Base-by-base conservation (phyloP, 371 early-diverging fungal genomes). In the Mortierella sp. region DNA sequence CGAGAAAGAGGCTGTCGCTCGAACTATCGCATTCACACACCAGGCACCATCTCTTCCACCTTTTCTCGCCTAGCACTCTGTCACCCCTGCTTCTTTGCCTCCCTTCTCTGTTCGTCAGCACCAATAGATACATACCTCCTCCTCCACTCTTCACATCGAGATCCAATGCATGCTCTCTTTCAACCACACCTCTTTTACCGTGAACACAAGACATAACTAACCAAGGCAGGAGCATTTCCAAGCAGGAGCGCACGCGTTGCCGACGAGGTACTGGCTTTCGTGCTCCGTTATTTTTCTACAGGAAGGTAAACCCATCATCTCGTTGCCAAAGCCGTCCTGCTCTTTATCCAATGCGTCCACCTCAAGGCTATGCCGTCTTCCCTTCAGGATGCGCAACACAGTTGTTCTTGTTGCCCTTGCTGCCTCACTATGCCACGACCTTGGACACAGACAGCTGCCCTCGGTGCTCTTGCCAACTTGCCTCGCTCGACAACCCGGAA, bases 91-190 rank as follows among this genome's bases (percentile, higher is more conserved):
- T 26, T 49, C 28, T 49, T 6, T 26, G 49, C 49, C 8, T 17
- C 6, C 49, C 17, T 49, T 49, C 27, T 24, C 49, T n/a, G n/a
- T n/a, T n/a, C 8, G 14, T n/a, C 6, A 44, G 44, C 14, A 44
- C 17, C 44, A 44, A 44, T 44, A 44, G 44, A 44, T 44, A 44
- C 44, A 44, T 7, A 44, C 44, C 44, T 24, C 50, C 50, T 49
- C 30, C 27, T 49, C 50, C 30, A 28, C 50, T 49, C 50, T 49
- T 17, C 19, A 49, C 50, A 27, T 49, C 50, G 50, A 9, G 24
- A 21, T 49, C 50, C 50, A 27, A 49, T 27, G 30, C 50, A 27
- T 49, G 19, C 50, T 49, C 50, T 49, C 50, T 27, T 49, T 49
- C 50, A 17, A 28, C 50, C 50, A 24, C 50, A 28, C 50, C 30